A percentile compares a stretch with the other conserved stretches of the same genome.
These are phyloP conservation scores for Omphalea diandra DNA, from an alignment of 441 rosid species.

Conservation along the genomic window DNA sequence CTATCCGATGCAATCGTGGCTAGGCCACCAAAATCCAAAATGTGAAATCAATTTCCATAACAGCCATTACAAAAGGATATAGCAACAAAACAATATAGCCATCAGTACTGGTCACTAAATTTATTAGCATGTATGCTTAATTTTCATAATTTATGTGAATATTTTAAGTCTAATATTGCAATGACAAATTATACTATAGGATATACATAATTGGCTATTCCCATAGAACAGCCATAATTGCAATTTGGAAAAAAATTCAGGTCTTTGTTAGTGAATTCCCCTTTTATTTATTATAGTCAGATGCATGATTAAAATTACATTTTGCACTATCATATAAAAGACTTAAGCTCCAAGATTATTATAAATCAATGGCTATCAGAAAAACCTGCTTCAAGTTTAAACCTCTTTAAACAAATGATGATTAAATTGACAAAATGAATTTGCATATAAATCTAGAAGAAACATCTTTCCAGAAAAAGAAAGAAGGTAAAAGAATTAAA, in stretches of 20 bases:
- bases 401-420: background rate
- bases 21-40: background rate
- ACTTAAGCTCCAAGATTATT: constrained; percentile 3
- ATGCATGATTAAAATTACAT: background rate
- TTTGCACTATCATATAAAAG: background rate
- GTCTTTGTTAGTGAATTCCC: background rate
- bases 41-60: background rate
- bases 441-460: background rate
- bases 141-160: background rate
- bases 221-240: too few relatives aligned
- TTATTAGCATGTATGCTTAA: background rate
- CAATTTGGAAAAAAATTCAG: background rate
- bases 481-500: background rate
- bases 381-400: background rate
- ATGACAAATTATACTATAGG: background rate
- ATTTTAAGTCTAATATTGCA: background rate
- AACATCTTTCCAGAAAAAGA: background rate
- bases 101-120: background rate
- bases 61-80: background rate
- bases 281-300: background rate
- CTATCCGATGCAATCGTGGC: background rate
- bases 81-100: background rate
- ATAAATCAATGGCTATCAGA: background rate
- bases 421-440: background rate
- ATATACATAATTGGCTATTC: background rate